These are phyloP conservation scores for Claviceps quebecensis DNA, from an alignment of 2,329 filamentous ascomycete genomes.

Conservation along the genomic window DNA sequence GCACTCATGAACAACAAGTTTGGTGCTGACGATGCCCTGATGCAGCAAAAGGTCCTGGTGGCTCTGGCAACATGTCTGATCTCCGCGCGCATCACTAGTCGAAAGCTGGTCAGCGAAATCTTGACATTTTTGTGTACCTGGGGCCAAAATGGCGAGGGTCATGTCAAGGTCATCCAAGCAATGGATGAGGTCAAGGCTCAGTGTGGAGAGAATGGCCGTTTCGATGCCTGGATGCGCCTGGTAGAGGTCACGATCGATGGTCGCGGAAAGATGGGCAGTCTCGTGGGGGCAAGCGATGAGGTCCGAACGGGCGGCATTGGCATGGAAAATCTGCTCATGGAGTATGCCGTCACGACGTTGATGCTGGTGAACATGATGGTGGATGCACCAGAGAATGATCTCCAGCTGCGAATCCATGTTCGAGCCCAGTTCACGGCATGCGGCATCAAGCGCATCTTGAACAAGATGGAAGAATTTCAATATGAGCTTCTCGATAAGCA, in stretches of 20 bases:
- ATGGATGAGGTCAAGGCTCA: slow-evolving; percentile 82
- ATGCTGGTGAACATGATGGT: slow-evolving; percentile 95
- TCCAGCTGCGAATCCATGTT: slow-evolving; percentile 86
- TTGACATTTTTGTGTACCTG: slow-evolving; percentile 93
- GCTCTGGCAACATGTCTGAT: slow-evolving; percentile 77
- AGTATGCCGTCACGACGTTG: slow-evolving; percentile 90
- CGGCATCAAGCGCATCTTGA: slow-evolving; percentile 84
- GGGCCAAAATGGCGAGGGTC: slow-evolving; percentile 69
- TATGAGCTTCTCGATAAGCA: slow-evolving; percentile 98
- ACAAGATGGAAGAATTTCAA: slow-evolving; percentile 96
- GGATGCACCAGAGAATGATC: slow-evolving; percentile 75
- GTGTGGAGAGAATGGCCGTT: slow-evolving; percentile 83
- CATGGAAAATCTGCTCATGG: slow-evolving; percentile 98
- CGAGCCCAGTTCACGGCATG: slow-evolving; percentile 91
- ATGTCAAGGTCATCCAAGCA: slow-evolving; percentile 84
- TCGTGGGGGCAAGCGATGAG: slow-evolving; percentile 93
- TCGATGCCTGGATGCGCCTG: slow-evolving; percentile 97
- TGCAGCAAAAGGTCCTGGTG: slow-evolving; percentile 79
- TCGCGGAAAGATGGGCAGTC: slow-evolving; percentile 94
- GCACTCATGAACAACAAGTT: slow-evolving; percentile 99
- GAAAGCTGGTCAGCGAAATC: slow-evolving; percentile 91
- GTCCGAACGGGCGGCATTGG: slow-evolving; percentile 90
- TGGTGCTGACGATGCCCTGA: slow-evolving; percentile 86
- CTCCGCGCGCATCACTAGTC: slow-evolving; percentile 76
- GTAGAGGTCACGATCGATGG: slow-evolving; percentile 96